Base-by-base conservation (phyloP, 2,329 filamentous ascomycete species). In the Rutstroemia sp. region DNA sequence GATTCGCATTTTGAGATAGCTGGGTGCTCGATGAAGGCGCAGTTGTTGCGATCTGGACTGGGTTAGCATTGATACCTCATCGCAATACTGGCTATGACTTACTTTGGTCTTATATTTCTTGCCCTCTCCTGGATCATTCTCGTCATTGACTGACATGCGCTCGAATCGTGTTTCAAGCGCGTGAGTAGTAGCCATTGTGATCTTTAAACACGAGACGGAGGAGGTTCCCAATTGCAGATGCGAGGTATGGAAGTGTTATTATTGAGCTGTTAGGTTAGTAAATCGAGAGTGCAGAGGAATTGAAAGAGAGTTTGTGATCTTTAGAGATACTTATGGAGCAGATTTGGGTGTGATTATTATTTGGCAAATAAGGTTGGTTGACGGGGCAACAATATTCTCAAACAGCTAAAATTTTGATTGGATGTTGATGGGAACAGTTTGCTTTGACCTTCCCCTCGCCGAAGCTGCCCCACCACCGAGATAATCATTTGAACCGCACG, bases 91-190 rank as follows among this genome's bases (percentile, higher is more conserved):
- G 45, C 23, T n/a, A 0, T 14, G 46, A 61, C 69, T 57, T 76
- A 92, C 91, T 84, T 95, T 95, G 60, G 82, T 73, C 73, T 95
- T 95, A 63, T 82, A 77, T 60, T 78, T 78, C 56, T 73, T 73
- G 60, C 74, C 76, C 61, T 82, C 78, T 54, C 74, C 74, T 34
- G 76, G 73, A 58, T 89, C 86, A 69, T 92, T 95, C 73, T 96
- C 92, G 69, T 96, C 92, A 65, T 88, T 87, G 60, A 96, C 89
- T 19, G 88, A 87, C 75, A 96, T 82, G 72, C 86, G 86, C 83
- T 96, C 91, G 69, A 97, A 89, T 66, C 89, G 88, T 73, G 88
- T 78, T 75, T 96, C 92, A 48, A 97, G 78, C 51, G 83, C 84
- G 65, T 88, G 83, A 58, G 88, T 82, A 58, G 88, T 82, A 62